Evolutionary conservation across 2,329 filamentous ascomycete genomes (phyloP), one percentile per base, ranked within the genome.

Genomic region (Gaeumannomyces sp.): DNA sequence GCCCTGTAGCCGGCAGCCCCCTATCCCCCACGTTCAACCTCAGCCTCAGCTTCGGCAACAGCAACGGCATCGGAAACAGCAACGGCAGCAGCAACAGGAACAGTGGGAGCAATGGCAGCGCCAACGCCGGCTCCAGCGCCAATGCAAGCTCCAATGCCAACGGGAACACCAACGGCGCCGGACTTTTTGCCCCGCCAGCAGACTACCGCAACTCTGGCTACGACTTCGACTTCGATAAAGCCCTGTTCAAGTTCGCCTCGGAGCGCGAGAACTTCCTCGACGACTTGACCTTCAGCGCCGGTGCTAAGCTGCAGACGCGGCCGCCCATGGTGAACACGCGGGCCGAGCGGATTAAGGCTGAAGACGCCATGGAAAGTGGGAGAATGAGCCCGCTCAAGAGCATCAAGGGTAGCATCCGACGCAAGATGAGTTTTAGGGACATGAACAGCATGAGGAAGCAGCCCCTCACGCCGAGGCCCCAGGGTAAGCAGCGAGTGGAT

Each of bases 371-470:
- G 28, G 71, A 75, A 56, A 81, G 75, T 68, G 83, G 82, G 62
- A 79, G 81, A 68, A 76, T 81, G 74, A 86, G 83, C 74, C 84
- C 85, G 59, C 74, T 87, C 67, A 81, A 79, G 70, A 83, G 77
- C 72, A 85, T 87, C 71, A 74, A 91, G 87, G 94, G 94, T 59
- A 97, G 93, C 78, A 90, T 99, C 71, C 87, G 94, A 68, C 88
- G 95, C 75, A 92, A 95, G 72, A 90, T 99, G 77, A 97, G 94
- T 71, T 92, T 94, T 76, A 86, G 89, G 71, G 95, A 97, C 72
- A 96, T 98, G 91, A 97, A 90, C 77, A 98, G 93, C 78, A 85
- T 92, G 81, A 94, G 94, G 80, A 89, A 93, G 76, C 91, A 95
- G 72, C 89, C 93, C 63, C 90, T 88, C 31, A 81, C 89, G 69